Base-by-base conservation (phyloP, 164 flowering plant species). In the Umbilicus rupestris region DNA sequence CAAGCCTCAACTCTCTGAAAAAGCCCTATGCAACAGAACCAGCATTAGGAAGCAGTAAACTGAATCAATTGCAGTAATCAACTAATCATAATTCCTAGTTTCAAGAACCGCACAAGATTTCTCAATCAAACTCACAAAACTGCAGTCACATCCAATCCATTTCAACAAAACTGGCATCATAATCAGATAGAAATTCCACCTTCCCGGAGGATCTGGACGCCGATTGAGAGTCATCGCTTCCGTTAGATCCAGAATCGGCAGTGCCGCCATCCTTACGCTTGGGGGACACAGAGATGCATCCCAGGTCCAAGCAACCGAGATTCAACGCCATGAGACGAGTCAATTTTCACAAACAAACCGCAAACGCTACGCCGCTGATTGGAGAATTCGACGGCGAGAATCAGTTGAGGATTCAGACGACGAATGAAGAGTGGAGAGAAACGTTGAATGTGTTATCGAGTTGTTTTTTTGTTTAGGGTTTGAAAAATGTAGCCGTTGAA, bases 231-330 rank as follows among this genome's bases (percentile, higher is more conserved):
- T 22, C 37, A 3, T 47, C 47, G 16, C 24, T 16, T 42, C 55
- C 67, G 19, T 71, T 76, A 33, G 57, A 75, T 50, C 68, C 70
- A 6, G 49, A 69, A 68, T 62, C 76, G 28, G 46, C 41, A 33
- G 60, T 22, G 3, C 60, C 14, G 7, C 41, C 74, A 24, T 45
- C 66, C 58, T 41, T 69, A 24, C 65, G 69, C 71, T 75, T 77
- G 9, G 77, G 81, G 1, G 60, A 28, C 0, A 46, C 64, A 71
- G 76, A 47, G 68, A 69, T 31, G 39, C 77, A 80, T 64, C 81
- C 79, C 70, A 77, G 46, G 62, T 80, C 81, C 63, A 78, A 28
- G 70, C 70, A 68, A 60, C 70, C 44, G 49, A 60, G 70, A 68
- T 68, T 64, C 70, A 60, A 59, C 63, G 57, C 42, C 16, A 17